A percentile compares a stretch with the other conserved stretches of the same genome.
Conservation (phyloP, 495 filamentous ascomycete species). For the Daldinia decipiens region DNA sequence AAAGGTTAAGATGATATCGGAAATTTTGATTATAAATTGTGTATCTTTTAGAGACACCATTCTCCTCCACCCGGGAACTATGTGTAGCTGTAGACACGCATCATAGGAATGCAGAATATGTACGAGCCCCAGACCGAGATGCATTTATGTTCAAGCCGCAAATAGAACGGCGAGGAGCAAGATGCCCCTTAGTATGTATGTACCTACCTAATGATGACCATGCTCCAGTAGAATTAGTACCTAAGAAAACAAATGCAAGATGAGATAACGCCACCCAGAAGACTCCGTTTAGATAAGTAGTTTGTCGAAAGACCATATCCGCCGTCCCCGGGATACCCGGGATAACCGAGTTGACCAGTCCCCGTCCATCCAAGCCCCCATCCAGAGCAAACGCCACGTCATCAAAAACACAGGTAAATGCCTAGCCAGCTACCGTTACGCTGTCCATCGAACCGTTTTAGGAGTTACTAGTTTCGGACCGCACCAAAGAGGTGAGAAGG, state of each 20-base stretch:
- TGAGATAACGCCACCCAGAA: constrained; percentile 33
- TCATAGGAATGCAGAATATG: neutral
- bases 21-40: neutral
- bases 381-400: constrained; percentile 35
- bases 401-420: constrained; percentile 29
- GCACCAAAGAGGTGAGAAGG: constrained; percentile 6
- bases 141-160: constrained; percentile 24
- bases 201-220: constrained; percentile 33
- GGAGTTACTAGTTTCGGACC: constrained; percentile 9
- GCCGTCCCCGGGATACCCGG: constrained; percentile 18
- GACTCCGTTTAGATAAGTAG: constrained; percentile 34
- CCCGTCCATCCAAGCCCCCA: constrained; percentile 17
- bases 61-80: neutral
- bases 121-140: constrained; percentile 4
- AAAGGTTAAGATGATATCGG: neutral
- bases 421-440: constrained; percentile 17
- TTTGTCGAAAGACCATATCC: constrained; percentile 22
- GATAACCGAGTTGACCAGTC: constrained; percentile 14
- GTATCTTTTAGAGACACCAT: neutral
- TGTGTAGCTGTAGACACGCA: neutral
- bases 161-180: constrained; percentile 10
- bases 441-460: constrained; percentile 18
- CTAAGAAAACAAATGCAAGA: constrained; percentile 32
- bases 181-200: constrained; percentile 21
- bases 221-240: constrained; percentile 25